Conservation (phyloP, 2,329 filamentous ascomycete genomes). For the Monosporascus sp. region DNA sequence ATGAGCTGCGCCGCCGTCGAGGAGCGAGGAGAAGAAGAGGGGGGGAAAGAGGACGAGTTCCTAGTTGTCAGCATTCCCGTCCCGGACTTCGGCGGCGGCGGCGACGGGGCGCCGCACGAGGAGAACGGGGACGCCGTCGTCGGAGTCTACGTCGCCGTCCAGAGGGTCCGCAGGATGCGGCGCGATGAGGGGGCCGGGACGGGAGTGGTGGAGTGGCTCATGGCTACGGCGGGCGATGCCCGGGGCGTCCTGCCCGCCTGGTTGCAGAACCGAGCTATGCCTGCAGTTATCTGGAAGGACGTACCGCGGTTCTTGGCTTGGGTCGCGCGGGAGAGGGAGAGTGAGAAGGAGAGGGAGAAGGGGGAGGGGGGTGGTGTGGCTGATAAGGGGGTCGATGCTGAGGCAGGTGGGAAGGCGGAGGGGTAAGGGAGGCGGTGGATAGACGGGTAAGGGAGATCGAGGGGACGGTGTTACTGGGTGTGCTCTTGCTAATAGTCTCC, state of each 20-base stretch:
- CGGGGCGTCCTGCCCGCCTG: conserved; percentile 60
- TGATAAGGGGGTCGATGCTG: background rate
- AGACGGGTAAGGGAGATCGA: no score
- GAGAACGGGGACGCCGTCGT: conserved; percentile 41
- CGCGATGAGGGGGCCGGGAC: conserved; percentile 15
- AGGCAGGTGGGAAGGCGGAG: background rate
- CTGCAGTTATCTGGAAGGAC: conserved; percentile 62
- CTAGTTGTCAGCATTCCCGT: conserved; percentile 54
- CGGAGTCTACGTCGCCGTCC: conserved; percentile 61
- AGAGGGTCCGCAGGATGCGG: conserved; percentile 48
- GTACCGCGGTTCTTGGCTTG: conserved; percentile 64
- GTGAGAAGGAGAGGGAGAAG: conserved; percentile 14
- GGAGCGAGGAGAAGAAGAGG: conserved; percentile 15
- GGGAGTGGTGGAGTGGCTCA: conserved; percentile 62
- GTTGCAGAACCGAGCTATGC: conserved; percentile 60
- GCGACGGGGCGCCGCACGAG: conserved; percentile 15
- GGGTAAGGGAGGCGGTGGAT: background rate
- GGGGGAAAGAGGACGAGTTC: conserved; percentile 36
- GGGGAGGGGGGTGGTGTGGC: background rate
- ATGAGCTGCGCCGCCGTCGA: conserved; percentile 44
- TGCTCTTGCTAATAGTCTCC: no score
- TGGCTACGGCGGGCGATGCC: conserved; percentile 71
- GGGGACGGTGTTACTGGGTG: no score
- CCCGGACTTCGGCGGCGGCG: conserved; percentile 31
- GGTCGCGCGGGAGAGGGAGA: conserved; percentile 43